These are phyloP conservation scores for Davidsoniella eucalypti DNA, from an alignment of 2,329 filamentous ascomycete species.

Conservation along the genomic window DNA sequence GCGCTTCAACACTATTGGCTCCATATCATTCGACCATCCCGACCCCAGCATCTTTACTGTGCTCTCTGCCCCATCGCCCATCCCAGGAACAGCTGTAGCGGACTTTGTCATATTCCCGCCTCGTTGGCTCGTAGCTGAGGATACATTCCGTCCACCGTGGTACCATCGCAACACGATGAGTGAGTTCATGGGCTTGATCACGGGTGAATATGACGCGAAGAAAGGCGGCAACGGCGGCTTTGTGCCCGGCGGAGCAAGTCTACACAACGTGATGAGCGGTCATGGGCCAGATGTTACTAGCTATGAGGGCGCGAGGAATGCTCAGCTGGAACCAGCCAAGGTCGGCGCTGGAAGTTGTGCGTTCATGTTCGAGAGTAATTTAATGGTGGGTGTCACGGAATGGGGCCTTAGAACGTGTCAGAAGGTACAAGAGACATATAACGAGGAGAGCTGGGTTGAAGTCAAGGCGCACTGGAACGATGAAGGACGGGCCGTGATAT, in stretches of 20 bases:
- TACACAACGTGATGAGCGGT: constrained; percentile 58
- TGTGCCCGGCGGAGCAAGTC: constrained; percentile 39
- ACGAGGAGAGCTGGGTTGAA: constrained; percentile 63
- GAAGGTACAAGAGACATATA: constrained; percentile 51
- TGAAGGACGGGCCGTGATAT: constrained; percentile 2
- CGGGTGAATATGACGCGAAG: constrained; percentile 46
- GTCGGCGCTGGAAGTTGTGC: constrained; percentile 46
- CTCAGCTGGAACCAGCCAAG: constrained; percentile 36
- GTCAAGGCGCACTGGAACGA: constrained; percentile 45
- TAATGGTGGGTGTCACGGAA: constrained; percentile 56
- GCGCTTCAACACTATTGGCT: constrained; percentile 59
- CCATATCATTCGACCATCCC: constrained; percentile 59
- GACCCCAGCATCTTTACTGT: constrained; percentile 67
- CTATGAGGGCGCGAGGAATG: constrained; percentile 38
- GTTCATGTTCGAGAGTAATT: constrained; percentile 52
- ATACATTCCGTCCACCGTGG: constrained; percentile 57
- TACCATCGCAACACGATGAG: constrained; percentile 55
- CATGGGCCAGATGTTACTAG: constrained; percentile 44
- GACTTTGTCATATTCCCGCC: constrained; percentile 62
- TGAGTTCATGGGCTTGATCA: constrained; percentile 47
- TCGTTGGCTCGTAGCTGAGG: constrained; percentile 51
- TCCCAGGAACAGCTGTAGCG: constrained; percentile 45
- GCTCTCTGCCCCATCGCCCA: constrained; percentile 43
- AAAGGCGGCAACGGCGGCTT: constrained; percentile 36
- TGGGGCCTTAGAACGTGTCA: constrained; percentile 47